Evolutionary conservation across 805 yeast species (phyloP), one percentile per base, ranked within the genome.

Genomic region (Candida tammaniensis): DNA sequence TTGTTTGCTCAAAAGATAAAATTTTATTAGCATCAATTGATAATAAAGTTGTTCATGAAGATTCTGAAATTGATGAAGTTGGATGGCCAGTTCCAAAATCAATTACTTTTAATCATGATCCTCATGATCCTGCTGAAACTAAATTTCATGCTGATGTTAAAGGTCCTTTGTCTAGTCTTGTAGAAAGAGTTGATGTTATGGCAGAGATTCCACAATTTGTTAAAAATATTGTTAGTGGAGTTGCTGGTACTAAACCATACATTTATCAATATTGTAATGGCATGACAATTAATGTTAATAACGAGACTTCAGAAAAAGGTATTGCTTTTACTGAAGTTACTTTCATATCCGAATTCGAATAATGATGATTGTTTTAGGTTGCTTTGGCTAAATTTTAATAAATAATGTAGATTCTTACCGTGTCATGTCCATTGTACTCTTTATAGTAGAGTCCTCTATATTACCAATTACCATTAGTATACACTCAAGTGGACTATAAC

Each of bases 141-240:
- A 45, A 49, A 27, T 68, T 73, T 17, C 64, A 59, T 30, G 83
- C 76, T 30, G 58, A 55, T 8, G 76, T 84, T 14, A 54, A 49
- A 25, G 96, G 96, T 42, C 64, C 70, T 15, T 71, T 91, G 47
- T 56, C 57, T 12, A 66, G 71, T 29, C 62, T 86, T 41, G 78
- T 86, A 33, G 97, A 87, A 66, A 80, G 98, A 56, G 89, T 93
- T 39, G 98, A 93, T 62, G 98, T 93, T 40, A 88, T 93, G 97
- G 86, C 88, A 33, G 98, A 93, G 64, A 82, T 93, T 39, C 98
- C 98, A 17, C 81, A 78, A 44, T 88, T 93, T 61, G 95, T 93
- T 47, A 93, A 91, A 66, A 84, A 81, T 50, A 84, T 93, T 39
- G 98, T 86, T 29, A 79, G 89, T 43, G 96, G 95, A 39, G 94